A percentile compares a stretch with the other conserved stretches of the same genome.
Evolutionary conservation across 75 land plant genomes (phyloP).

Genomic region (Gnetum montanum): DNA sequence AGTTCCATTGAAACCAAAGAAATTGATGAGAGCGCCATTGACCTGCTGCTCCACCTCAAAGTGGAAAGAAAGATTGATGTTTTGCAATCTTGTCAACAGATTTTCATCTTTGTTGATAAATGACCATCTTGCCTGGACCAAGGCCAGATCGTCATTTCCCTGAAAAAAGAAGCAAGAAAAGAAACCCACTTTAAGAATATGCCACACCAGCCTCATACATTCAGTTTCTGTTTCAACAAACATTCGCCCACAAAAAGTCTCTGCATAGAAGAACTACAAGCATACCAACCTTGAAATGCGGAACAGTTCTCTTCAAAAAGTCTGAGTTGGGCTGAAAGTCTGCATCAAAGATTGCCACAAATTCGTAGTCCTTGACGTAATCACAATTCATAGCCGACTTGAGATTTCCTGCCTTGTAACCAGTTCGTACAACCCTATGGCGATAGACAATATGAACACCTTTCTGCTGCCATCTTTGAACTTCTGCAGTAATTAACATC

Average conservation of each 20-base stretch:
- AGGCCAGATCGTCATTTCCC: constrained; percentile 39
- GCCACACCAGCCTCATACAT: not conserved
- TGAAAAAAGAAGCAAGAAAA: constrained; percentile 9
- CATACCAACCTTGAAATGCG: constrained; percentile 47
- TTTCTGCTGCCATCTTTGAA: constrained; percentile 48
- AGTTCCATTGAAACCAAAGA: constrained; percentile 50
- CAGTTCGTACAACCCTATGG: constrained; percentile 40
- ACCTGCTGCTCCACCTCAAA: constrained; percentile 56
- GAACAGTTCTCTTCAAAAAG: constrained; percentile 34
- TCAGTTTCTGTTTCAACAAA: not conserved
- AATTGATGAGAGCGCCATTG: constrained; percentile 33
- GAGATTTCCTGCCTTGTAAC: constrained; percentile 54
- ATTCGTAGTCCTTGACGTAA: constrained; percentile 56
- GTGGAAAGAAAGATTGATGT: constrained; percentile 34
- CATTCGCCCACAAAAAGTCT: constrained; percentile 11
- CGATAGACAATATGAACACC: constrained; percentile 33
- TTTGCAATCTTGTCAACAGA: constrained; percentile 31
- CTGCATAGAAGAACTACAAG: constrained; percentile 7
- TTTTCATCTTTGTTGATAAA: constrained; percentile 47
- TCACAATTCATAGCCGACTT: constrained; percentile 50
- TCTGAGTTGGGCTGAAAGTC: constrained; percentile 51
- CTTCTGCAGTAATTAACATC: constrained; percentile 31
- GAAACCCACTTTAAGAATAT: not conserved
- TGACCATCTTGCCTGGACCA: constrained; percentile 47
- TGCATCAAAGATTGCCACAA: constrained; percentile 56